These are phyloP conservation scores for Ascomycota sp. DNA, from an alignment of 2,329 filamentous ascomycete species.

Conservation along the genomic window DNA sequence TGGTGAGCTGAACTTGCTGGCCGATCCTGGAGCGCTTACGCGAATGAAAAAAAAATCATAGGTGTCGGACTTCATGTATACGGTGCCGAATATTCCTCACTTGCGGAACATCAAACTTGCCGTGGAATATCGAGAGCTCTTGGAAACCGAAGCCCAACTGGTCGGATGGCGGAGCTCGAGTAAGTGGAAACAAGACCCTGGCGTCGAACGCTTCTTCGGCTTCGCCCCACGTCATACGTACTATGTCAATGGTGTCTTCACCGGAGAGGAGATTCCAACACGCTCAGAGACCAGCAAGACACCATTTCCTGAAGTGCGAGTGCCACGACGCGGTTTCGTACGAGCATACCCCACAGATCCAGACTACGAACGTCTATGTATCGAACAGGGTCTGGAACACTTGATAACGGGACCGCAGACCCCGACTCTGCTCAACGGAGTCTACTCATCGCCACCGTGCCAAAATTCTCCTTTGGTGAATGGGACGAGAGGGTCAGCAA, in stretches of 20 bases:
- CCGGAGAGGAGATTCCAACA: constrained; percentile 29
- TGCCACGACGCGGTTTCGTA: constrained; percentile 32
- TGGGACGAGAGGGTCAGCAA: constrained; percentile 8
- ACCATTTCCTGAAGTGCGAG: constrained; percentile 32
- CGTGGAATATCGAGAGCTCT: constrained; percentile 38
- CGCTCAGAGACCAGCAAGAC: constrained; percentile 26
- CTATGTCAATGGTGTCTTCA: constrained; percentile 33
- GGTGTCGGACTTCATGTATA: constrained; percentile 41
- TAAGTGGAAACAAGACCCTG: constrained; percentile 41
- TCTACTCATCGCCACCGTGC: constrained; percentile 25
- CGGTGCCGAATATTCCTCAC: constrained; percentile 36
- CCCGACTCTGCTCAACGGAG: constrained; percentile 23
- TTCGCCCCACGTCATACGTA: constrained; percentile 38
- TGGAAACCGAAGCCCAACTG: constrained; percentile 26
- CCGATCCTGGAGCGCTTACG: no score
- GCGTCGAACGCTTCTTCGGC: constrained; percentile 25
- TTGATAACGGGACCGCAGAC: constrained; percentile 26
- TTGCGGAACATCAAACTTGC: constrained; percentile 32
- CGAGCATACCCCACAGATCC: constrained; percentile 34
- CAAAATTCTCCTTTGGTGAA: constrained; percentile 11
- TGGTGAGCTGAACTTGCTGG: no score
- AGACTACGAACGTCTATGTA: constrained; percentile 32
- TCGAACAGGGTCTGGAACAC: constrained; percentile 36
- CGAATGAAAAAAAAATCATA: no score
- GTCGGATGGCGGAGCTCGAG: constrained; percentile 19